Evolutionary conservation across 2,329 filamentous ascomycete genomes (phyloP), one percentile per base, ranked within the genome.

Genomic region (Kalaharituber pfeilii): DNA sequence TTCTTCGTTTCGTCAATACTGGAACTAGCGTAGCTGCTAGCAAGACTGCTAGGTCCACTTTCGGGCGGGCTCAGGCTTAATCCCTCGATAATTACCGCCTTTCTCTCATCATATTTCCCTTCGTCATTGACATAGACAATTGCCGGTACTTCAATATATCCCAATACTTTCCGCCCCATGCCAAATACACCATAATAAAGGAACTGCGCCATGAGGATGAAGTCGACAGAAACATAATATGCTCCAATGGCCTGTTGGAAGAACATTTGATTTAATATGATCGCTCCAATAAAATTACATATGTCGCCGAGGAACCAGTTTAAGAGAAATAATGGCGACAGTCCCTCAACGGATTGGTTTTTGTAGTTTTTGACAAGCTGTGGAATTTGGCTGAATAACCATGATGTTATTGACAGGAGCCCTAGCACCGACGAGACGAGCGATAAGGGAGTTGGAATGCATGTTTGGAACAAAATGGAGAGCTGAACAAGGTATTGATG

Each of bases 301-400:
- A 63, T 59, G 65, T 83, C 80, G 47, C 80, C 80, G 28, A 81
- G 64, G 60, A 79, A 73, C 80, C 80, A 83, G 66, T 80, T 79
- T 2, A 75, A 69, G 49, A 83, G 67, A 65, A 83, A 83, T 65
- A 76, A 80, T 55, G 80, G 74, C 3, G 77, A 81, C 33, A 83
- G 65, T 0, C 80, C 79, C 1, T 78, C 78, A 0, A 79, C 81
- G 11, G 78, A 81, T 62, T 79, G 73, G 20, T 81, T 66, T 52
- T 71, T 71, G 64, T 78, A 77, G 64, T 83, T 83, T 69, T 82
- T 82, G 68, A 77, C 80, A 58, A 83, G 81, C 63, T 83, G 80
- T 1, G 80, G 80, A 26, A 82, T 69, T 65, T 82, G 80, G 11
- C 80, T 80, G 64, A 81, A 83, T 1, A 83, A 72, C 80, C 80